These are phyloP conservation scores for Cafeteria roenbergensis DNA, from an alignment of 108 stramenopile genomes.

Conservation along the genomic window DNA sequence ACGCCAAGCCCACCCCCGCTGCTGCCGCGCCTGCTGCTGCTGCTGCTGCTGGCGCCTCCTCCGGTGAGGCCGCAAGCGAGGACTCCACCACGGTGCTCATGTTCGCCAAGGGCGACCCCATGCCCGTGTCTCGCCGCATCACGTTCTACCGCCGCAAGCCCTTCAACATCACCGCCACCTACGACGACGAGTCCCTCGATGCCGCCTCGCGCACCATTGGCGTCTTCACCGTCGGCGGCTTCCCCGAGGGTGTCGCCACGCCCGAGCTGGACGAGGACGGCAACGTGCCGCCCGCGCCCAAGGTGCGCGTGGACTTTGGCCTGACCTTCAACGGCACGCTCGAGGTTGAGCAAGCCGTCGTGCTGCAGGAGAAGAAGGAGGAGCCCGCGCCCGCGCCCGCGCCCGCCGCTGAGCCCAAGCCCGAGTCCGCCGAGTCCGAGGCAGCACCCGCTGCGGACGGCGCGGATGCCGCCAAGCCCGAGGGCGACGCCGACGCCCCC, in stretches of 20 bases:
- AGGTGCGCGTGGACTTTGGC: slow-evolving; percentile 90
- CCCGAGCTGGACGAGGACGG: slow-evolving; percentile 47
- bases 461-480: slow-evolving; percentile 8
- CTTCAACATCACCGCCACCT: slow-evolving; percentile 31
- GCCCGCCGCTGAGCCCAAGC: slow-evolving; percentile 9
- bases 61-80: slow-evolving; percentile 34
- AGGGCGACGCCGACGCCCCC: slow-evolving; percentile 2
- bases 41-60: slow-evolving; percentile 3
- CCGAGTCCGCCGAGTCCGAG: slow-evolving; percentile 12
- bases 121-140: slow-evolving; percentile 77
- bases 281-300: slow-evolving; percentile 42
- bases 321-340: slow-evolving; percentile 80
- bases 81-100: slow-evolving; percentile 56
- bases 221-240: slow-evolving; percentile 52
- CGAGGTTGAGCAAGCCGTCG: slow-evolving; percentile 67
- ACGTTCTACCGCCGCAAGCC: slow-evolving; percentile 57
- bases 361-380: slow-evolving; percentile 73
- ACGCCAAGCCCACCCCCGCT: neutral
- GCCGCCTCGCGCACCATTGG: slow-evolving; percentile 8
- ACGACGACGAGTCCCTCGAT: slow-evolving; percentile 26
- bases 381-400: slow-evolving; percentile 2
- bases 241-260: neutral
- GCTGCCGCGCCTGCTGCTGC: too few relatives aligned
- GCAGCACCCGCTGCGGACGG: slow-evolving; percentile 3
- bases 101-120: slow-evolving; percentile 73